Base-by-base conservation (phyloP, 805 yeast genomes). In the Starmerella sirachaensis region DNA sequence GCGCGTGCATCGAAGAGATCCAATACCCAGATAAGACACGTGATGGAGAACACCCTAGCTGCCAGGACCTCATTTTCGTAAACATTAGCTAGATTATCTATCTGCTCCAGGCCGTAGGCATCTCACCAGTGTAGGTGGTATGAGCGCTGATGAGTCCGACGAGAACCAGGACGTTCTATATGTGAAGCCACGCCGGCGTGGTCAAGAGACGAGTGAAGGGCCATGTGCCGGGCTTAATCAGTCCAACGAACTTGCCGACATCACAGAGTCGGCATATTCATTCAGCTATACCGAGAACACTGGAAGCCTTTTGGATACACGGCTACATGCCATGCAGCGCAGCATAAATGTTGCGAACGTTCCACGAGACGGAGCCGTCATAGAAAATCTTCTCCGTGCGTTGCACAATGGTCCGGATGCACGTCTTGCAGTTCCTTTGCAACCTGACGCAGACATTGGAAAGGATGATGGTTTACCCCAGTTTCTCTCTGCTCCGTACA, bases 241-340 rank as follows among this genome's bases (percentile, higher is more conserved):
- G 29, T 29, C 22, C 17, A 18, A 23, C 19, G 35, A 32, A n/a
- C n/a, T n/a, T n/a, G n/a, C n/a, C 6, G 35, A 23, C 9, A 28
- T 37, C 29, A 21, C 40, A 11, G 17, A 12, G 16, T 41, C 46
- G 18, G 36, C 31, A 5, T 49, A 40, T 26, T 41, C 52, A 5
- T 49, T 37, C 38, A 41, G 54, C 10, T 51, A 48, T 30, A 41
- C 49, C 4, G 40, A 41, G n/a, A 42, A 33, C 12, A 46, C 48
- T 8, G 38, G 43, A 3, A 27, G 43, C 17, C 29, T 50, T 18
- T 38, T 49, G 8, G 21, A 28, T 17, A 29, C 51, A n/a, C 43
- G 55, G 20, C 36, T 51, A 13, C 18, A 33, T 12, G 44, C 48
- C 9, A 42, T 51, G 45, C 45, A 47, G 22, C 33, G 43, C 26